A percentile compares a stretch with the other conserved stretches of the same genome.
These are phyloP conservation scores for Yarrowia sp. DNA, from an alignment of 805 yeast species.

Conservation along the genomic window DNA sequence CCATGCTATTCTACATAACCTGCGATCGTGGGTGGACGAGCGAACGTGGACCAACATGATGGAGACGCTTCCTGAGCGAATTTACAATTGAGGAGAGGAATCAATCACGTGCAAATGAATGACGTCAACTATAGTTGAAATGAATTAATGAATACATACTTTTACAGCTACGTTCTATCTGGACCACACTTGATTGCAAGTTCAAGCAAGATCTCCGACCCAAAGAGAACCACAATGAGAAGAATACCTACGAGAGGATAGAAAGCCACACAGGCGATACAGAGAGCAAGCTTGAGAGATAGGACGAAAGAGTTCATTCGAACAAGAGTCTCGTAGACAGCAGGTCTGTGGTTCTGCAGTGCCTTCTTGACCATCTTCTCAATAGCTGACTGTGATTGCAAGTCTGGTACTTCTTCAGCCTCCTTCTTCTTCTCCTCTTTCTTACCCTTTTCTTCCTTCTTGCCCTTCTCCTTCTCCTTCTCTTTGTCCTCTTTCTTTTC, in stretches of 20 bases:
- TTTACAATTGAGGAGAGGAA: not conserved
- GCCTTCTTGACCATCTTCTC: constrained; percentile 11
- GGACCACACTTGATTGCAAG: constrained; percentile 22
- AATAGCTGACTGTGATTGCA: not conserved
- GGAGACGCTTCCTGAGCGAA: constrained; percentile 16
- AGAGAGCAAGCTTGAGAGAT: constrained; percentile 20
- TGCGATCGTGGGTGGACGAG: constrained; percentile 21
- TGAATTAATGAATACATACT: not conserved
- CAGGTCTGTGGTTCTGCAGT: constrained; percentile 19
- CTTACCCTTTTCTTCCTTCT: not conserved
- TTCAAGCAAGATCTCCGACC: constrained; percentile 35
- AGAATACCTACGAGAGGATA: constrained; percentile 16
- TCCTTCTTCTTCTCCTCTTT: constrained; percentile 5
- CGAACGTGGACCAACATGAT: constrained; percentile 35
- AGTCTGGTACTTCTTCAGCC: too few relatives aligned
- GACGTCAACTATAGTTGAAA: too few relatives aligned
- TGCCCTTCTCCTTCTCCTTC: not conserved
- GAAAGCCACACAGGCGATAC: constrained; percentile 15
- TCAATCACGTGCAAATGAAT: too few relatives aligned
- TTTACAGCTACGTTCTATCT: constrained; percentile 2
- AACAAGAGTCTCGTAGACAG: constrained; percentile 20
- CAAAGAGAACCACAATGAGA: constrained; percentile 16
- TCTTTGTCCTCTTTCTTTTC: not conserved
- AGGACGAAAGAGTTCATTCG: constrained; percentile 25
- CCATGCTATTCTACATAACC: constrained; percentile 15